phyloP scores from a whole-genome alignment of 371 early-diverging fungal genomes.

The Syncephalastrum contaminatum region DNA sequence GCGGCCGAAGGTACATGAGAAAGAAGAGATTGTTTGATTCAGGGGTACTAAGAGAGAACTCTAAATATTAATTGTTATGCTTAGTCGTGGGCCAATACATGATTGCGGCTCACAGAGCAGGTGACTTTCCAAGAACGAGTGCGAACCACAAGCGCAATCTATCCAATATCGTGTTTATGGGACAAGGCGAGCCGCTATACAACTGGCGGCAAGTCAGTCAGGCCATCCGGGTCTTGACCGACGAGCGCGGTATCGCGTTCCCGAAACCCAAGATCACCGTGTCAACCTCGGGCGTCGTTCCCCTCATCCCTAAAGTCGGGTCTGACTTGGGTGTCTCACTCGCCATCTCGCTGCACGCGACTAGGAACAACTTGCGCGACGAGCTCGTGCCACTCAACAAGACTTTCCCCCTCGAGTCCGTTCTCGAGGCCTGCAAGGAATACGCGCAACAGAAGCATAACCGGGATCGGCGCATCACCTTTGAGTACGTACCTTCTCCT shows the following conservation, averaged over 20 bases:
- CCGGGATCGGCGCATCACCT: constrained; percentile 62
- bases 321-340: constrained; percentile 78
- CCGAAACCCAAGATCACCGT: constrained; percentile 80
- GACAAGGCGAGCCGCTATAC: constrained; percentile 71
- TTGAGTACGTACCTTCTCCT: constrained; percentile 51
- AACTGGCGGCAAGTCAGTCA: constrained; percentile 57
- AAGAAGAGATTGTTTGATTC: constrained; percentile 7
- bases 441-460: constrained; percentile 57
- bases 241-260: constrained; percentile 65
- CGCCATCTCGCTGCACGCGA: constrained; percentile 89
- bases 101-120: constrained; percentile 61
- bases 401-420: constrained; percentile 67
- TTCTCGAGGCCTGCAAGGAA: constrained; percentile 71
- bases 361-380: constrained; percentile 73
- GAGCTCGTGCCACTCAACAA: constrained; percentile 88
- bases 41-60: no score
- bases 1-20: constrained; percentile 56
- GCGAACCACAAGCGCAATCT: constrained; percentile 51
- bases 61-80: neutral
- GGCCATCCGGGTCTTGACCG: constrained; percentile 74
- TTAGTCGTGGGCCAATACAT: constrained; percentile 85
- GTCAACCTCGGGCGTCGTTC: constrained; percentile 90
- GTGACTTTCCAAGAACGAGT: constrained; percentile 50
- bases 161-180: constrained; percentile 91
- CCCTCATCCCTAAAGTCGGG: constrained; percentile 73